Percentiles rank a stretch among this genome's conserved stretches.
Evolutionary conservation across 352 stramenopile species (phyloP).

Genomic region (Globisporangium iwayamae): DNA sequence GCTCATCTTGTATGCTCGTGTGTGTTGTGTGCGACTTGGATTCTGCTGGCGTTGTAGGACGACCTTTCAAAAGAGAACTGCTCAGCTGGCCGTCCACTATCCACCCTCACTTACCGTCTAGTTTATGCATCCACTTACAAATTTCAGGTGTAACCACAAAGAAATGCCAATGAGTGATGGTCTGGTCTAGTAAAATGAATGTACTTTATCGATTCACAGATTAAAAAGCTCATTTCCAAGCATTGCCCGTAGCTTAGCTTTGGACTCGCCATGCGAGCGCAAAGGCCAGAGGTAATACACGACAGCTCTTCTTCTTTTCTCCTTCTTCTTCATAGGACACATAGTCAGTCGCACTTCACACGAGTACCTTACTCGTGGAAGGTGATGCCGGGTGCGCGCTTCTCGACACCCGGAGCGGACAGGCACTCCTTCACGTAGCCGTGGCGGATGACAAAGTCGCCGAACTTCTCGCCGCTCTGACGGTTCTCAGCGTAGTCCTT

Average conservation of each 20-base stretch:
- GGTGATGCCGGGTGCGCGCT: slow-evolving; percentile 54
- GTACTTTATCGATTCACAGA: not conserved
- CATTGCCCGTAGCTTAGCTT: not conserved
- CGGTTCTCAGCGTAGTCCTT: slow-evolving; percentile 73
- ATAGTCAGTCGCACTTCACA: not conserved
- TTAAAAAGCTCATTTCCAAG: not conserved
- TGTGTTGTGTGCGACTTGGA: too few relatives aligned
- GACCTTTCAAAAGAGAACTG: slow-evolving; percentile 2
- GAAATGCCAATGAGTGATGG: not conserved
- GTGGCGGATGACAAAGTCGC: slow-evolving; percentile 76
- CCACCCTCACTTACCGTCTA: too few relatives aligned
- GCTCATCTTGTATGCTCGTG: too few relatives aligned
- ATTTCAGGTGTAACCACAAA: too few relatives aligned
- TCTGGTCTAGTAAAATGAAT: not conserved
- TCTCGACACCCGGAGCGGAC: slow-evolving; percentile 51
- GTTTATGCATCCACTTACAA: too few relatives aligned
- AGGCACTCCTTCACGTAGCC: slow-evolving; percentile 74
- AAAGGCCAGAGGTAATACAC: not conserved
- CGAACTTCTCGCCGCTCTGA: slow-evolving; percentile 67
- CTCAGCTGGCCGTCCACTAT: too few relatives aligned
- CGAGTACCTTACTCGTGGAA: slow-evolving; percentile 52
- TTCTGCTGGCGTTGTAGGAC: not conserved
- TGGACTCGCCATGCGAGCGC: not conserved
- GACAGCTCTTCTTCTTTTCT: not conserved
- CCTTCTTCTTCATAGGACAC: not conserved